A percentile compares a stretch with the other conserved stretches of the same genome.
phyloP scores from a whole-genome alignment of 192 early-diverging fungal genomes.

The Coemansia sp. region DNA sequence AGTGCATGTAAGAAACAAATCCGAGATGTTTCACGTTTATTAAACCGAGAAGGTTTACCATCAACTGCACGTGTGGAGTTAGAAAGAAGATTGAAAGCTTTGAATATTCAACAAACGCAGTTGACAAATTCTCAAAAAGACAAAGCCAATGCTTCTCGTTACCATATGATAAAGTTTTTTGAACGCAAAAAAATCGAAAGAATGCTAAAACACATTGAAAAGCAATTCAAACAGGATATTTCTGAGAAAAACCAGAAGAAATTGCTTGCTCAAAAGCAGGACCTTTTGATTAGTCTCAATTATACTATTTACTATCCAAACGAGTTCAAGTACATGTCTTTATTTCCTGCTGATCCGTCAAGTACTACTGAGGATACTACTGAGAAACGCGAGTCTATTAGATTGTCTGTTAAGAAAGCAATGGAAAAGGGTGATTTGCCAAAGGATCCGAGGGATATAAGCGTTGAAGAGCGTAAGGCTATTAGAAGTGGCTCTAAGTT shows the following conservation, averaged over 20 bases:
- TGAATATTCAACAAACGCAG: conserved; percentile 19
- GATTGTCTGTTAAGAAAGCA: conserved; percentile 15
- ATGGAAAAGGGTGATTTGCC: conserved; percentile 35
- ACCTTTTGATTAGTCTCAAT: conserved; percentile 33
- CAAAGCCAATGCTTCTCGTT: conserved; percentile 34
- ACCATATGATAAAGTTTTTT: conserved; percentile 43
- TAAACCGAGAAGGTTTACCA: conserved; percentile 13
- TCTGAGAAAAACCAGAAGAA: not conserved
- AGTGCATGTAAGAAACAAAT: conserved; percentile 39
- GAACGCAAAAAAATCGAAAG: conserved; percentile 49
- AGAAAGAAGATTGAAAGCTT: conserved; percentile 34
- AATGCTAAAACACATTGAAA: conserved; percentile 25
- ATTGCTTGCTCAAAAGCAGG: not conserved
- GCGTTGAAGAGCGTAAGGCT: conserved; percentile 29
- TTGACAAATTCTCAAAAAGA: conserved; percentile 17
- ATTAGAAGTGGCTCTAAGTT: conserved; percentile 27
- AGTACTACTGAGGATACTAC: conserved; percentile 24
- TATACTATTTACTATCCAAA: conserved; percentile 51
- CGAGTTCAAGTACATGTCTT: conserved; percentile 47
- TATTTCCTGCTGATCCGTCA: conserved; percentile 36
- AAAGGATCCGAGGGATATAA: conserved; percentile 25
- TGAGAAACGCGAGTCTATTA: conserved; percentile 19
- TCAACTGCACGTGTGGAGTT: conserved; percentile 32
- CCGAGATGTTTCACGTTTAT: conserved; percentile 27
- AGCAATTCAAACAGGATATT: not conserved